These are phyloP conservation scores for Sporisorium scitamineum DNA, from an alignment of 1,284 basidiomycete species.

Conservation along the genomic window DNA sequence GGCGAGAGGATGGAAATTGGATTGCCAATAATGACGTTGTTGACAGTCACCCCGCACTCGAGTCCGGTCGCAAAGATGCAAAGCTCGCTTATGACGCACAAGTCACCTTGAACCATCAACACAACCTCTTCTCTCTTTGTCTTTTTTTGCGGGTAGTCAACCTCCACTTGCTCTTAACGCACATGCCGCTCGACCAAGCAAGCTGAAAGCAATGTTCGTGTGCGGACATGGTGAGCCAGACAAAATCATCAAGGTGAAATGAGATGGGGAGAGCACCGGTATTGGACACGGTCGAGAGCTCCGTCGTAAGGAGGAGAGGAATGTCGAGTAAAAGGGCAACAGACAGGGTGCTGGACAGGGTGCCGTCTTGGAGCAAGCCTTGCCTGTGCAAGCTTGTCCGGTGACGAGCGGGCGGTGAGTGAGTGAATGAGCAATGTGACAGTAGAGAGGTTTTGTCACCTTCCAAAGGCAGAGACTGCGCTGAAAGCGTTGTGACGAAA, in stretches of 20 bases:
- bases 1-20: conserved; percentile 2
- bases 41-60: conserved; percentile 40
- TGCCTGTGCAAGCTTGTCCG: not conserved
- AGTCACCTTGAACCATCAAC: not conserved
- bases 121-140: conserved; percentile 4
- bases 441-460: not conserved
- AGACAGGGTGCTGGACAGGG: conserved; percentile 13
- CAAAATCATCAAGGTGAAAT: no score
- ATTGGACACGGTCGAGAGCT: not conserved
- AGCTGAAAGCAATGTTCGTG: no score
- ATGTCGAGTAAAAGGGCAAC: not conserved
- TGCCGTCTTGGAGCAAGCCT: no score
- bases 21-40: conserved; percentile 31
- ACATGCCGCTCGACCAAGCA: not conserved
- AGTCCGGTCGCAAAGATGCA: not conserved
- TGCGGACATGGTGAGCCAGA: no score
- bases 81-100: conserved; percentile 9
- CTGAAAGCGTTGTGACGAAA: conserved; percentile 23
- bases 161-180: conserved; percentile 17
- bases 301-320: not conserved
- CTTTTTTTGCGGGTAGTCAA: not conserved
- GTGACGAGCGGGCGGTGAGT: conserved; percentile 13
- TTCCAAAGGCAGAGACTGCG: not conserved
- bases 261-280: no score
- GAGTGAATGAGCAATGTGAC: conserved; percentile 6